Evolutionary conservation across 176 grass and related monocot species (phyloP).

Genomic region (Calamus simplicifolius): DNA sequence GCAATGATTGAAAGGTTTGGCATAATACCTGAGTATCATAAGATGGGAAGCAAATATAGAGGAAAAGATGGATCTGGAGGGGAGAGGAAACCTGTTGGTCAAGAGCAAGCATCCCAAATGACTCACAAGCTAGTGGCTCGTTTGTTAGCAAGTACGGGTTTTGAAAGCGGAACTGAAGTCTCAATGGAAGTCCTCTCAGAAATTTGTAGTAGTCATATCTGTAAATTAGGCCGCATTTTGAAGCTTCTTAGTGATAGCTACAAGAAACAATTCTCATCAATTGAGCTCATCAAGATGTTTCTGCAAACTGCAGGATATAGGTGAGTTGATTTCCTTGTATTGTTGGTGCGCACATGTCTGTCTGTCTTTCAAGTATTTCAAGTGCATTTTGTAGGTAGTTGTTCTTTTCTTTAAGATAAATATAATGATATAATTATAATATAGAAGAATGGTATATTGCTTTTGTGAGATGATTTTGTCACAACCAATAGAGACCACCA

Average conservation of each 20-base stretch:
- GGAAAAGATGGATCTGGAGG: constrained; percentile 61
- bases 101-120: constrained; percentile 68
- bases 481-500: no score
- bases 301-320: constrained; percentile 69
- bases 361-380: no score
- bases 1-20: constrained; percentile 99
- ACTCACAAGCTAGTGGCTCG: constrained; percentile 46
- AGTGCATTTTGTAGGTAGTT: no score
- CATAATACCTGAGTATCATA: constrained; percentile 89
- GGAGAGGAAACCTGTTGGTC: constrained; percentile 59
- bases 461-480: no score
- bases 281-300: constrained; percentile 97
- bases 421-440: no score
- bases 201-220: constrained; percentile 57
- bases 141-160: constrained; percentile 34
- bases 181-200: constrained; percentile 77
- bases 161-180: constrained; percentile 60
- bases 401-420: no score
- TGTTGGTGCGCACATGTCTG: neutral
- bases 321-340: constrained; percentile 30
- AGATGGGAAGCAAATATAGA: constrained; percentile 92
- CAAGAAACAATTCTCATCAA: constrained; percentile 78
- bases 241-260: constrained; percentile 87
- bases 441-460: no score
- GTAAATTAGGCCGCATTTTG: constrained; percentile 62